A percentile compares a stretch with the other conserved stretches of the same genome.
These are phyloP conservation scores for Podila verticillata DNA, from an alignment of 192 early-diverging fungal species.

Conservation along the genomic window DNA sequence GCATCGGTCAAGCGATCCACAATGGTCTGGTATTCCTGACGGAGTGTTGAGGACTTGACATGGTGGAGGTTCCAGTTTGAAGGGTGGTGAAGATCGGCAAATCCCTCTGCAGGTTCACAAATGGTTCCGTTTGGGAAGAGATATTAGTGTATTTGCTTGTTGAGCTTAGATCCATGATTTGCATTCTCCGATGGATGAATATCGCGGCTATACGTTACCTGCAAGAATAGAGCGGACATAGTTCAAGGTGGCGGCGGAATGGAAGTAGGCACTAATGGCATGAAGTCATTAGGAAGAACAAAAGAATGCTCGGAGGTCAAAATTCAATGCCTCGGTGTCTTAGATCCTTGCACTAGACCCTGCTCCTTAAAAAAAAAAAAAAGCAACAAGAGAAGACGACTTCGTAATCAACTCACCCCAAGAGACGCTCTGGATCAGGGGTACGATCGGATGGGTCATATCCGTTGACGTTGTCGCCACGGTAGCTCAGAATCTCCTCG, in stretches of 20 bases:
- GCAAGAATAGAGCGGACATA: slow-evolving; percentile 88
- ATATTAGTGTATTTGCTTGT: too few species aligned
- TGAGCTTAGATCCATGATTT: too few species aligned
- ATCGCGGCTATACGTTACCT: slow-evolving; percentile 48
- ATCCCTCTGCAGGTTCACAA: neutral
- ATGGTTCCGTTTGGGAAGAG: neutral
- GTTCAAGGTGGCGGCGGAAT: slow-evolving; percentile 95
- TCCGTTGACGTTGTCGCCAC: slow-evolving; percentile 98
- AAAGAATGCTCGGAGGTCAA: too few species aligned
- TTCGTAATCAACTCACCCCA: slow-evolving; percentile 57
- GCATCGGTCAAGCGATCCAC: slow-evolving; percentile 86
- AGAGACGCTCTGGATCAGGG: slow-evolving; percentile 89
- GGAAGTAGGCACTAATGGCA: slow-evolving; percentile 88
- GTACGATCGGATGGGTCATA: slow-evolving; percentile 83
- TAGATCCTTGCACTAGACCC: neutral
- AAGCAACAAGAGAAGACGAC: too few species aligned
- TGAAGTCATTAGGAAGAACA: too few species aligned
- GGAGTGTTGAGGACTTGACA: slow-evolving; percentile 78
- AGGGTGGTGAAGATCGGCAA: slow-evolving; percentile 84
- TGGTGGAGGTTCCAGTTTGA: slow-evolving; percentile 88
- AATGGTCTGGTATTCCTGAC: slow-evolving; percentile 88
- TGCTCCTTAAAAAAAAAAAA: neutral
- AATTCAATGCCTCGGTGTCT: too few species aligned
- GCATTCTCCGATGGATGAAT: neutral
- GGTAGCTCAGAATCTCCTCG: slow-evolving; percentile 82